phyloP scores from a whole-genome alignment of 257 asterid species.

The Plantago major region DNA sequence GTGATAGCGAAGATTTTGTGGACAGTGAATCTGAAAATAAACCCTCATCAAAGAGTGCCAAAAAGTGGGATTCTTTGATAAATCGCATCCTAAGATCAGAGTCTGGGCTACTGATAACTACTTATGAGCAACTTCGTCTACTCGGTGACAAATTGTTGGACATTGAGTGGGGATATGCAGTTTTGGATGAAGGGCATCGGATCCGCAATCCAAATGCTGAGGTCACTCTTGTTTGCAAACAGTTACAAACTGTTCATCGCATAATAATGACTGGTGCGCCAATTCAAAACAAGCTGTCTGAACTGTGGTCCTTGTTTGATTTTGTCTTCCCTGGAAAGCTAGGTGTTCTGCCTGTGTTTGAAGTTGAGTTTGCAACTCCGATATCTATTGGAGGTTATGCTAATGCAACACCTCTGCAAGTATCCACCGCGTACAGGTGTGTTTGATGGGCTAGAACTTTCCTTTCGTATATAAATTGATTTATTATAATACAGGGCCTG shows the following conservation, averaged over 20 bases:
- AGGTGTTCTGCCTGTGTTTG: slow-evolving; percentile 95
- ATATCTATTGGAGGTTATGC: slow-evolving; percentile 98
- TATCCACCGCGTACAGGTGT: slow-evolving; percentile 97
- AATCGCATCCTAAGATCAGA: slow-evolving; percentile 72
- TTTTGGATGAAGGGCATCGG: slow-evolving; percentile 96
- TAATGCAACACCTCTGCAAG: slow-evolving; percentile 94
- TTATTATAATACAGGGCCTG: slow-evolving; percentile 10
- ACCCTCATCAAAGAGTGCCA: slow-evolving; percentile 35
- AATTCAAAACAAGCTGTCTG: slow-evolving; percentile 93
- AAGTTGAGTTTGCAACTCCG: slow-evolving; percentile 98
- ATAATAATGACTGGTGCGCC: slow-evolving; percentile 96
- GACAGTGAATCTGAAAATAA: slow-evolving; percentile 57
- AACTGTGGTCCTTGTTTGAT: slow-evolving; percentile 97
- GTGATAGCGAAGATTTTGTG: slow-evolving; percentile 55
- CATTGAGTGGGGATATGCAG: slow-evolving; percentile 94
- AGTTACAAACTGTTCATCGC: slow-evolving; percentile 96
- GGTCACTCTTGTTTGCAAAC: slow-evolving; percentile 92
- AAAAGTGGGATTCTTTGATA: slow-evolving; percentile 79
- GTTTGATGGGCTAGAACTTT: slow-evolving; percentile 12
- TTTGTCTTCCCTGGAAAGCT: slow-evolving; percentile 96
- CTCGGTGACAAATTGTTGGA: slow-evolving; percentile 76
- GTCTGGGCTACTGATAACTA: slow-evolving; percentile 82
- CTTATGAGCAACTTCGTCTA: slow-evolving; percentile 92
- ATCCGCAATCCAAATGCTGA: slow-evolving; percentile 98
- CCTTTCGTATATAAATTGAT: too few species aligned